Conservation (phyloP, 192 early-diverging fungal species). For the Radiomyces spectabilis region DNA sequence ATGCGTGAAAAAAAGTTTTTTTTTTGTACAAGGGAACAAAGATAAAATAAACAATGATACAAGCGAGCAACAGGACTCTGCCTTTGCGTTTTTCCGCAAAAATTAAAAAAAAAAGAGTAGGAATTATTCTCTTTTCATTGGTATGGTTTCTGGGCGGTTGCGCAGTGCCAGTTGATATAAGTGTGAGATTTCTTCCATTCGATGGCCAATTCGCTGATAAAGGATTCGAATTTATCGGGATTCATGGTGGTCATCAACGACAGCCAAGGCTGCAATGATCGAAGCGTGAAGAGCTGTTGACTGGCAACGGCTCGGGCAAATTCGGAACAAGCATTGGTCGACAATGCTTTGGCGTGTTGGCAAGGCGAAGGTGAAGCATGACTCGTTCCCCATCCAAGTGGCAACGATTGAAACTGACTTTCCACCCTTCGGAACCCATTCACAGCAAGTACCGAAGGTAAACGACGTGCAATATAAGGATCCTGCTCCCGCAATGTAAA, state of each 20-base stretch:
- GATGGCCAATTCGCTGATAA: background rate
- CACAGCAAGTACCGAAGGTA: slow-evolving; percentile 21
- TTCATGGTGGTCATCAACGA: background rate
- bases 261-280: slow-evolving; percentile 1
- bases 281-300: background rate
- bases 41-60: no score
- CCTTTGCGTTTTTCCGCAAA: no score
- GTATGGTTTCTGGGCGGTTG: slow-evolving; percentile 14
- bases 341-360: background rate
- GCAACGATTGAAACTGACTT: slow-evolving; percentile 13
- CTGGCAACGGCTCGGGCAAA: background rate
- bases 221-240: background rate
- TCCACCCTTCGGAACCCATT: slow-evolving; percentile 20
- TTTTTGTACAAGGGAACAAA: no score
- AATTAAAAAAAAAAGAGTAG: background rate
- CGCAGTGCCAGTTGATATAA: slow-evolving; percentile 17
- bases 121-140: background rate
- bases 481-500: slow-evolving; percentile 20
- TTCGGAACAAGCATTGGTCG: background rate
- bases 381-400: slow-evolving; percentile 19
- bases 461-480: slow-evolving; percentile 17
- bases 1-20: no score
- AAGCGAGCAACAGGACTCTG: no score
- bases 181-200: slow-evolving; percentile 9
- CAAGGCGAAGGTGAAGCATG: background rate